A percentile compares a stretch with the other conserved stretches of the same genome.
These are phyloP conservation scores for Teunomyces gatunensis DNA, from an alignment of 805 yeast species.

Conservation along the genomic window DNA sequence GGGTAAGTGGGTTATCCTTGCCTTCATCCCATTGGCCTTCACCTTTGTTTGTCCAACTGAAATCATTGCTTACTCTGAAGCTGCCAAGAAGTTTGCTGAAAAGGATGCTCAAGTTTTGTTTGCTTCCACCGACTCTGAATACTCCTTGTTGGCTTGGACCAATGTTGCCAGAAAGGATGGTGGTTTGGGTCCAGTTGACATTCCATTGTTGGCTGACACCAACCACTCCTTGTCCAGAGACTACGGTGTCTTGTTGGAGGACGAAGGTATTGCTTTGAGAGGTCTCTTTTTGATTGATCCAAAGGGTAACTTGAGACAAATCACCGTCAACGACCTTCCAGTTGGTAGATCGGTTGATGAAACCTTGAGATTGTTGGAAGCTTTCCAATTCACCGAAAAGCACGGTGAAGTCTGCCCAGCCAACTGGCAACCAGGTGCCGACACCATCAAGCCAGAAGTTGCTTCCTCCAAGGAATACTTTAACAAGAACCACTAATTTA, in stretches of 20 bases:
- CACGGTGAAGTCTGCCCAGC: conserved; percentile 99
- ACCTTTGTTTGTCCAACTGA: conserved; percentile 99
- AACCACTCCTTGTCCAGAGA: conserved; percentile 93
- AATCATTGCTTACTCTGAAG: conserved; percentile 97
- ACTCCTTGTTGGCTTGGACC: conserved; percentile 97
- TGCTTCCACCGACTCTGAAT: conserved; percentile 98
- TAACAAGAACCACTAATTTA: conserved; percentile 54
- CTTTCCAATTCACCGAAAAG: conserved; percentile 99
- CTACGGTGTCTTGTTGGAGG: conserved; percentile 97
- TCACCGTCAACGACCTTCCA: conserved; percentile 97
- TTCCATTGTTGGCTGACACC: conserved; percentile 95
- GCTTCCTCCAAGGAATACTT: conserved; percentile 89
- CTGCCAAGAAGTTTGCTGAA: conserved; percentile 82
- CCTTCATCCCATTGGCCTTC: conserved; percentile 98
- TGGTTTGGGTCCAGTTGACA: conserved; percentile 93
- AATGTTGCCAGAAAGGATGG: conserved; percentile 95
- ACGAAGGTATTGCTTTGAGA: conserved; percentile 95
- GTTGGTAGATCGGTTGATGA: conserved; percentile 99
- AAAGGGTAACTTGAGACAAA: conserved; percentile 89
- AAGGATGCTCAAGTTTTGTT: conserved; percentile 87
- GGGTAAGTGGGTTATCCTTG: conserved; percentile 97
- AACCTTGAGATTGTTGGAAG: conserved; percentile 95
- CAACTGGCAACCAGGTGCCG: conserved; percentile 91
- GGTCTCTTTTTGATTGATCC: conserved; percentile 99
- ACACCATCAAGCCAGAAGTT: conserved; percentile 84